These are phyloP conservation scores for Penicillium fuscoglaucum DNA, from an alignment of 2,329 filamentous ascomycete species.

Conservation along the genomic window DNA sequence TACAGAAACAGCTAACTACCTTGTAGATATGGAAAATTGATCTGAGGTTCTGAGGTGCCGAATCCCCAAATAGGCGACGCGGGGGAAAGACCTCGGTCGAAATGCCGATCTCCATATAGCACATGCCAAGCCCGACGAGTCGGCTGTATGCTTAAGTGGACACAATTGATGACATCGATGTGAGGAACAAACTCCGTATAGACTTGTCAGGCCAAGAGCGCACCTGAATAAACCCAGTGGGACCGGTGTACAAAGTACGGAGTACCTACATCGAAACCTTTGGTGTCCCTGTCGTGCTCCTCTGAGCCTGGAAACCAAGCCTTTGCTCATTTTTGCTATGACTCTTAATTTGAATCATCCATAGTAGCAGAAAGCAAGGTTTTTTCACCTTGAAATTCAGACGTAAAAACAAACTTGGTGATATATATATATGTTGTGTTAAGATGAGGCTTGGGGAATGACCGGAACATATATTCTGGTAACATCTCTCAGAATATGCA, in stretches of 20 bases:
- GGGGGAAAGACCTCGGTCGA: not conserved
- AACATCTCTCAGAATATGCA: not conserved
- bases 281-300: too few relatives aligned
- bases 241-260: too few relatives aligned
- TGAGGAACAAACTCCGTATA: not conserved
- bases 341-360: too few relatives aligned
- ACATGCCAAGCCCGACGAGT: slow-evolving; percentile 4
- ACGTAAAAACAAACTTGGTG: not conserved
- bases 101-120: not conserved
- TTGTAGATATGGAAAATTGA: not conserved
- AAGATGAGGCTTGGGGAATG: not conserved
- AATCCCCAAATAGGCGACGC: not conserved
- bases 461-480: not conserved
- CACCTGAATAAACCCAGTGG: too few relatives aligned
- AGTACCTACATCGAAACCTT: too few relatives aligned
- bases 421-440: not conserved
- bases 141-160: slow-evolving; percentile 4
- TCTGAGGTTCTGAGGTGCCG: not conserved
- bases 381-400: not conserved
- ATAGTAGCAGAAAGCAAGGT: too few relatives aligned
- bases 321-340: too few relatives aligned
- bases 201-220: too few relatives aligned
- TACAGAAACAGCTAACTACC: not conserved
- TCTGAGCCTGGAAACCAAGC: too few relatives aligned
- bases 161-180: not conserved